These are phyloP conservation scores for Sporobolomyces phaffii DNA, from an alignment of 768 basidiomycete genomes.

Conservation along the genomic window DNA sequence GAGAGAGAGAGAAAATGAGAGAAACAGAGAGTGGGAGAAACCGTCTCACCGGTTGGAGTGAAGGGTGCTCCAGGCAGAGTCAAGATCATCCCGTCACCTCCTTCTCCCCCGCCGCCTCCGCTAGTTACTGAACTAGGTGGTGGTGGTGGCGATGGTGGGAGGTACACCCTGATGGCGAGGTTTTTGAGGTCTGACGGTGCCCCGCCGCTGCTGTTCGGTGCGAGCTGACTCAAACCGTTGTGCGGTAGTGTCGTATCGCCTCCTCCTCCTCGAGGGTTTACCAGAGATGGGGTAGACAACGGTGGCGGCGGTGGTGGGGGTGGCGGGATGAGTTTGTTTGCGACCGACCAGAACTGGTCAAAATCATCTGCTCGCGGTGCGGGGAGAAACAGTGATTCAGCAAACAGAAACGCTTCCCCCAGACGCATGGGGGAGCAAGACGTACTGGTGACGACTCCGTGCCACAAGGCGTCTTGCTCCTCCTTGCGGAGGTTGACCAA, in stretches of 20 bases:
- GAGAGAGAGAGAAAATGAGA: no score
- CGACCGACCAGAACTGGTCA: slow-evolving; percentile 89
- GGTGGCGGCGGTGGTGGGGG: slow-evolving; percentile 60
- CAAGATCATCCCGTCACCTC: slow-evolving; percentile 63
- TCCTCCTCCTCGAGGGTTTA: slow-evolving; percentile 45
- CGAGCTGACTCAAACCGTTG: no score
- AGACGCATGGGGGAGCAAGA: slow-evolving; percentile 25
- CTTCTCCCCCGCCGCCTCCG: no score
- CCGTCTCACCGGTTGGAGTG: no score
- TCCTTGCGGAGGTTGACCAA: slow-evolving; percentile 83
- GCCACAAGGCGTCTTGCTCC: slow-evolving; percentile 96
- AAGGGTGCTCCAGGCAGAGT: no score
- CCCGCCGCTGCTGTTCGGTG: neutral
- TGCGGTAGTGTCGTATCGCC: no score
- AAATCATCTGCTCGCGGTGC: slow-evolving; percentile 66
- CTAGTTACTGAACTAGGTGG: no score
- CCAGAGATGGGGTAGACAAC: slow-evolving; percentile 50
- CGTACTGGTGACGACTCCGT: slow-evolving; percentile 89
- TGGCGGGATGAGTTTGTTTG: slow-evolving; percentile 83
- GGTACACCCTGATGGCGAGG: slow-evolving; percentile 80
- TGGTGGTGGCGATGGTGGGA: slow-evolving; percentile 50
- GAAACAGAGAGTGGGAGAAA: no score
- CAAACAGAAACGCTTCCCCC: no score
- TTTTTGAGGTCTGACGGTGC: slow-evolving; percentile 54
- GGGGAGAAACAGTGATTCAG: no score